Evolutionary conservation across 1,284 basidiomycete species (phyloP), one percentile per base, ranked within the genome.

Genomic region (Austropuccinia psidii): DNA sequence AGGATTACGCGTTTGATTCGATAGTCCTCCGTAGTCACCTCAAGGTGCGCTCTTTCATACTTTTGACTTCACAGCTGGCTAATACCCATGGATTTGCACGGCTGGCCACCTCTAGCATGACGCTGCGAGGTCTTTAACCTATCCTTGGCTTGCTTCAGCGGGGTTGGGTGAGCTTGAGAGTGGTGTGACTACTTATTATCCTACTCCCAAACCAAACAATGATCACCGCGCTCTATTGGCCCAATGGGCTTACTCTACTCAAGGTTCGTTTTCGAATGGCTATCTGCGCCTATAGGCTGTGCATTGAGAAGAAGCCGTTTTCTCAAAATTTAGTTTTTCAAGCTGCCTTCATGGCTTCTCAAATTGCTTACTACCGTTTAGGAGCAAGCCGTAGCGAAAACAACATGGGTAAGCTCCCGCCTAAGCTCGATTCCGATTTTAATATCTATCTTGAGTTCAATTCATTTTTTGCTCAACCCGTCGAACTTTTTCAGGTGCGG

Each of bases 271-370:
- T n/a, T n/a, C n/a, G n/a, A n/a, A n/a, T n/a, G n/a, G n/a, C n/a
- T n/a, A 75, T n/a, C 74, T n/a, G 77, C 76, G 13, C 21, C 8
- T n/a, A n/a, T n/a, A 43, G 13, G 29, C 29, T 31, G 6, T 27
- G 21, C 37, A 31, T 24, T n/a, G 35, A 47, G n/a, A n/a, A n/a
- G n/a, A 81, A 86, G 85, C 76, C 86, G 85, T 2, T 85, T n/a
- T n/a, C n/a, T n/a, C n/a, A n/a, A n/a, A n/a, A n/a, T n/a, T n/a
- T 86, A 75, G 79, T 87, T 24, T 86, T 86, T 82, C 84, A 85
- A 75, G 81, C 83, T 13, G 83, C 87, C 82, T 72, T 73, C 31
- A 86, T 87, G 83, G 81, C 84, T 21, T 82, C 85, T n/a, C 82
- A 88, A 79, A 84, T 87, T 33, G 83, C 84, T 3, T 86, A 84